Base-by-base conservation (phyloP, 495 filamentous ascomycete species). In the Peziza echinospora region DNA sequence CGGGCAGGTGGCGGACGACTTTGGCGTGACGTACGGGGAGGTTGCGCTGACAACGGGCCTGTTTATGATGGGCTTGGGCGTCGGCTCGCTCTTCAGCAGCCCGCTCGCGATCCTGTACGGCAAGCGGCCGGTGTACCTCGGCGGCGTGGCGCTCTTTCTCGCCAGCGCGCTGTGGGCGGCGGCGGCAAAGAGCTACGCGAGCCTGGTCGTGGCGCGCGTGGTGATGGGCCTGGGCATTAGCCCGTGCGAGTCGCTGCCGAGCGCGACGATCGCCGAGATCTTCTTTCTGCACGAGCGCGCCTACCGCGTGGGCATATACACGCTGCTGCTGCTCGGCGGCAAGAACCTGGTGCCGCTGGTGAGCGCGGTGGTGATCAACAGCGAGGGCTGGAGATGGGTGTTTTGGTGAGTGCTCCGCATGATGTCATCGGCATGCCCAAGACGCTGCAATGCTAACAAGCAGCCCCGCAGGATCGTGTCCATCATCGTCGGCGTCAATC, bases 251-350 rank as follows among this genome's bases (percentile, higher is more conserved):
- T 87, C 84, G 54, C 70, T 97, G 43, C 89, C 89, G 0, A 92
- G 84, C 3, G 89, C 89, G 10, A 92, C 85, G 0, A 84, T 96
- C 51, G 85, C 86, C 6, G 89, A 97, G 61, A 94, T 96, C 51
- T 97, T 84, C 65, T 94, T 93, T 57, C 66, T 96, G 16, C 89
- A 96, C 51, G 89, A 96, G 63, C 69, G 87, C 37, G 89, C 89
- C 1, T 96, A 86, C 57, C 78, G 89, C 7, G 73, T 97, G 26
- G 89, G 89, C n/a, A 84, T 94, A 19, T 97, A 97, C 59, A 93
- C 87, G 0, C 63, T 97, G 9, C 62, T 94, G 2, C 68, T 94
- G 10, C 71, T 97, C 0, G 82, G 85, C 9, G 89, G 89, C 13
- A 96, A 94, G 67, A 96, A 96, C 52, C 58, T 97, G 30, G 70